phyloP scores from a whole-genome alignment of 2,329 filamentous ascomycete species.

The Neonectria magnoliae region DNA sequence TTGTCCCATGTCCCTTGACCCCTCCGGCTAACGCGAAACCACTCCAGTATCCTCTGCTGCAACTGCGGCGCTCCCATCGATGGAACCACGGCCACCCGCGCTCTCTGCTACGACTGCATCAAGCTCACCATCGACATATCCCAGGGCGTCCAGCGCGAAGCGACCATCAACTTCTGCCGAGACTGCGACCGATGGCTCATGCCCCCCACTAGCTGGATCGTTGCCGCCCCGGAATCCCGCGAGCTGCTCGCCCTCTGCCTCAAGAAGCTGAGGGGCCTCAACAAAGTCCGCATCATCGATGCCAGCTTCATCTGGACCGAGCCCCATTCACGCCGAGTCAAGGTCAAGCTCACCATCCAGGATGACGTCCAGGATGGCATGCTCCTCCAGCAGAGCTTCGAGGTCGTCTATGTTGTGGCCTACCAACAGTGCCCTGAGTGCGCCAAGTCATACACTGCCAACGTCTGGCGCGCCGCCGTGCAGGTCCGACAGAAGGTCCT shows the following conservation, averaged over 20 bases:
- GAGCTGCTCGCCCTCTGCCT: constrained; percentile 93
- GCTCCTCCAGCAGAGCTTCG: constrained; percentile 89
- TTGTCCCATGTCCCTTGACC: not conserved
- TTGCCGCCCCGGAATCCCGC: constrained; percentile 85
- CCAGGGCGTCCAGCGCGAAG: constrained; percentile 89
- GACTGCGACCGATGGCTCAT: constrained; percentile 96
- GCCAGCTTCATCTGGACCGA: constrained; percentile 98
- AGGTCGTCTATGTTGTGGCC: constrained; percentile 90
- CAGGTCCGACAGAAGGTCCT: constrained; percentile 97
- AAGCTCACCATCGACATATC: constrained; percentile 95
- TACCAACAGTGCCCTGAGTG: constrained; percentile 96
- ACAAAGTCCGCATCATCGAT: constrained; percentile 93
- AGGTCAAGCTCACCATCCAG: constrained; percentile 95
- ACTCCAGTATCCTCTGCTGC: constrained; percentile 81
- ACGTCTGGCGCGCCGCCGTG: constrained; percentile 92
- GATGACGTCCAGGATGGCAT: constrained; percentile 70
- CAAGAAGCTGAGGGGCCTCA: constrained; percentile 84
- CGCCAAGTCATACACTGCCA: constrained; percentile 94
- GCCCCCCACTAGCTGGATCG: constrained; percentile 86
- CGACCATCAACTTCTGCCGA: constrained; percentile 87
- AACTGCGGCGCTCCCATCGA: constrained; percentile 97
- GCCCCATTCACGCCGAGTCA: constrained; percentile 90
- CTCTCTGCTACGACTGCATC: constrained; percentile 95
- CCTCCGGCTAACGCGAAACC: constrained; percentile 17
- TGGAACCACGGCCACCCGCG: constrained; percentile 84